phyloP scores from a whole-genome alignment of 1,139 yeast species.

The Torulaspora globosa region DNA sequence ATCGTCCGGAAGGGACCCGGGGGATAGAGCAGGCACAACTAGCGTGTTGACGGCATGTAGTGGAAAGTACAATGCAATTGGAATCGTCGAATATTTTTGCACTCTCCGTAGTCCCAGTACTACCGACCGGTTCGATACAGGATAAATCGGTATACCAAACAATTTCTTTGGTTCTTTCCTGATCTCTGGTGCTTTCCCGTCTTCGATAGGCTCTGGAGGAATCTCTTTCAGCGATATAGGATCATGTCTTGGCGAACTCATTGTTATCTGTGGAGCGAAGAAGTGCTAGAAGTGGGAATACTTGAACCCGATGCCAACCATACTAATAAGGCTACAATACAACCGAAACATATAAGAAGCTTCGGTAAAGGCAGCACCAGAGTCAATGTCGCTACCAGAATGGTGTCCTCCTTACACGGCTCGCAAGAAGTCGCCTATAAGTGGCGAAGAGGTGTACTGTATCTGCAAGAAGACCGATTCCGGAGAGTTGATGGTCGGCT shows the following conservation, averaged over 20 bases:
- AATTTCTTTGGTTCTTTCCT: slow-evolving; percentile 9
- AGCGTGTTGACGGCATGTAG: slow-evolving; percentile 29
- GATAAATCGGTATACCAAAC: slow-evolving; percentile 15
- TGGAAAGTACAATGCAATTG: slow-evolving; percentile 26
- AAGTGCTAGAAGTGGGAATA: not conserved
- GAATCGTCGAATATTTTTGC: slow-evolving; percentile 26
- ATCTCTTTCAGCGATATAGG: slow-evolving; percentile 18
- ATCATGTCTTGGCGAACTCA: not conserved
- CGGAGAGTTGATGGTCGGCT: slow-evolving; percentile 83
- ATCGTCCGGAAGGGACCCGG: slow-evolving; percentile 27
- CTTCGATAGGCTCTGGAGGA: slow-evolving; percentile 21
- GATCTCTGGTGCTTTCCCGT: slow-evolving; percentile 10
- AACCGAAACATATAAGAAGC: not conserved
- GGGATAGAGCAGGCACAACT: slow-evolving; percentile 22
- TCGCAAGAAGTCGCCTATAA: slow-evolving; percentile 26
- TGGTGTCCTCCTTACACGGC: slow-evolving; percentile 35
- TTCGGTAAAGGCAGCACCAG: not conserved
- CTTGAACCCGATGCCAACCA: slow-evolving; percentile 1
- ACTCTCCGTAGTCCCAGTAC: slow-evolving; percentile 15
- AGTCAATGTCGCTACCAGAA: slow-evolving; percentile 23
- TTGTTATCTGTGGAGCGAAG: not conserved
- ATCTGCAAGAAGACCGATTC: slow-evolving; percentile 74
- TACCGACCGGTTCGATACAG: slow-evolving; percentile 12
- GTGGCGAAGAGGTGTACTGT: slow-evolving; percentile 67
- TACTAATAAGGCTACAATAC: not conserved